Evolutionary conservation across 768 basidiomycete genomes (phyloP), one percentile per base, ranked within the genome.

Genomic region (Auricularia heimuer): DNA sequence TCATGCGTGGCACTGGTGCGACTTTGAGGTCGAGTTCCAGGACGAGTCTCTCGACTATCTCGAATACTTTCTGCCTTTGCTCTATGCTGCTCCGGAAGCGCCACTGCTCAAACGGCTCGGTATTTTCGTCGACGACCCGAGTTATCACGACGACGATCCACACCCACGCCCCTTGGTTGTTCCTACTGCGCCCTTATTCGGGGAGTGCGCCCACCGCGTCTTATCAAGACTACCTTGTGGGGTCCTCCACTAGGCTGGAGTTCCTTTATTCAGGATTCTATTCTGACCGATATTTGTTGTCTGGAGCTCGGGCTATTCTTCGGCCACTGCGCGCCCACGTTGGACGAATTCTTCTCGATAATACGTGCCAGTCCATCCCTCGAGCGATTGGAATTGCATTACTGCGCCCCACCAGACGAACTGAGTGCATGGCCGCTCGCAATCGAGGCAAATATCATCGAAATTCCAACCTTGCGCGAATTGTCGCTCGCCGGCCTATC

Each of bases 401-500:
- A 51, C 16, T 51, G 24, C 56, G 42, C 69, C 51, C 67, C 70
- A 1, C 65, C 65, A 3, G 60, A 33, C 3, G 71, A 78, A 58
- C 56, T 77, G 39, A 33, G 62, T 54, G 51, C 63, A 24, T 70
- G 80, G 18, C 69, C n/a, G 36, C 65, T 39, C 12, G 70, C 74
- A 2, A 80, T 77, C 42, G 66, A 70, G 16, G 76, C 77, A 8
- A 69, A 73, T 7, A 73, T 75, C 10, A 64, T 65, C 10, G 63
- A 66, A 4, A 67, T 64, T 29, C 63, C 72, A 54, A 61, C 69
- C 33, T 69, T 73, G 8, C 68, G 65, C 4, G 69, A 68, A 1
- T 69, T 78, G 34, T 62, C 61, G 21, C 68, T 73, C 64, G 74
- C 78, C 66, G 67, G 71, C 36, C 72, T 79, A 65, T 73, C 73